Evolutionary conservation across 1,139 yeast species (phyloP).

Genomic region (Yamadazyma blattariae): DNA sequence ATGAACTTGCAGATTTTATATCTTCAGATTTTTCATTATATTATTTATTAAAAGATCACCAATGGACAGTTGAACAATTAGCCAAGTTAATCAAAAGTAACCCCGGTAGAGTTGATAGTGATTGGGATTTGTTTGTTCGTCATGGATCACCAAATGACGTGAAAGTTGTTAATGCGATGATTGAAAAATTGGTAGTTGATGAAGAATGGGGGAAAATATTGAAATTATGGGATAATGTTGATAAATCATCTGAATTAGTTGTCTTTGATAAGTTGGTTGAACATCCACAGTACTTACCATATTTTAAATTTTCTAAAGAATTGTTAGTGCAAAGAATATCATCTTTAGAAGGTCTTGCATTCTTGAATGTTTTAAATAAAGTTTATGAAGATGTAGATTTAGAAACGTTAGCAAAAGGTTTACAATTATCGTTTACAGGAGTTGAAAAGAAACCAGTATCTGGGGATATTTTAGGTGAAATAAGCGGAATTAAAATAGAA

Average conservation of each 20-base stretch:
- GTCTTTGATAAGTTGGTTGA: constrained; percentile 12
- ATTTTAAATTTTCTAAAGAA: constrained; percentile 4
- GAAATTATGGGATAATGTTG: constrained; percentile 2
- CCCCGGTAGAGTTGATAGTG: constrained; percentile 39
- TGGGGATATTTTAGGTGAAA: too few relatives aligned
- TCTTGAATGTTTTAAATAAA: constrained; percentile 9
- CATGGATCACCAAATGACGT: constrained; percentile 13
- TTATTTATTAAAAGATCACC: constrained; percentile 23
- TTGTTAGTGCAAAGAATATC: constrained; percentile 7
- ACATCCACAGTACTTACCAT: constrained; percentile 5
- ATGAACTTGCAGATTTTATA: constrained; percentile 10
- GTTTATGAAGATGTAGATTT: constrained; percentile 8
- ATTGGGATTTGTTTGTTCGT: constrained; percentile 32
- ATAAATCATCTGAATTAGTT: not conserved
- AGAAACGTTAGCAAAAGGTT: constrained; percentile 10
- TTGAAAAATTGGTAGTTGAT: constrained; percentile 20
- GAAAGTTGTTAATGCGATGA: constrained; percentile 8
- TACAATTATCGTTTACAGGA: constrained; percentile 2
- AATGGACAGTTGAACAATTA: constrained; percentile 17
- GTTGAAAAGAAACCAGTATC: not conserved
- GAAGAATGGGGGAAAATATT: constrained; percentile 17
- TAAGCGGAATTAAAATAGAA: too few relatives aligned
- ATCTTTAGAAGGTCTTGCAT: constrained; percentile 9
- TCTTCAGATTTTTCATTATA: constrained; percentile 32
- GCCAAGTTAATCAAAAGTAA: constrained; percentile 27